Conservation (phyloP, 768 basidiomycete species). For the Boletus insuetus region DNA sequence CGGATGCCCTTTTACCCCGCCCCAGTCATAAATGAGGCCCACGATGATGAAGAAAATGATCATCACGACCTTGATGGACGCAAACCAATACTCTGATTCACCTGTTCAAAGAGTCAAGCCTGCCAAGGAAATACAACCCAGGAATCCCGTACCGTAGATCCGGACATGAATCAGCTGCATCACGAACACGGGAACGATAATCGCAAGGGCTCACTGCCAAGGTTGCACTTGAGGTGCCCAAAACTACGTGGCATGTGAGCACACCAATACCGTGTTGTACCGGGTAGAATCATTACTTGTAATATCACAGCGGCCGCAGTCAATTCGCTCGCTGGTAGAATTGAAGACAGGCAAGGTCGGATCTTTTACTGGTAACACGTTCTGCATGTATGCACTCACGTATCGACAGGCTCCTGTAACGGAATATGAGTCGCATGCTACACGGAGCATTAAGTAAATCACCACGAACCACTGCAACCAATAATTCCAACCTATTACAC, state of each 20-base stretch:
- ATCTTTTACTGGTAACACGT: neutral
- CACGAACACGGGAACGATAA: constrained; percentile 51
- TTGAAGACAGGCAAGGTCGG: constrained; percentile 10
- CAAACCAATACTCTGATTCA: constrained; percentile 64
- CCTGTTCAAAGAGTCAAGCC: constrained; percentile 30
- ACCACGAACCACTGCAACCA: constrained; percentile 46
- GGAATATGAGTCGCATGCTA: neutral
- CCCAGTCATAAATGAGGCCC: constrained; percentile 62
- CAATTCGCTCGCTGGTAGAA: constrained; percentile 48
- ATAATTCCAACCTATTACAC: constrained; percentile 50
- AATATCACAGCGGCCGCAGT: constrained; percentile 56
- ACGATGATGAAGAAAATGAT: constrained; percentile 61
- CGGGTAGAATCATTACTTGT: constrained; percentile 29
- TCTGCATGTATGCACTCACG: constrained; percentile 25
- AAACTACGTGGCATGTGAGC: constrained; percentile 23
- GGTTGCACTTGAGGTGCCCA: constrained; percentile 47
- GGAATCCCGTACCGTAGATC: constrained; percentile 46
- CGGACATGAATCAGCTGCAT: constrained; percentile 56
- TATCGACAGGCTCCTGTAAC: constrained; percentile 38
- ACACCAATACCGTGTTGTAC: neutral
- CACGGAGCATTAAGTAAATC: neutral
- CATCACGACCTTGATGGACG: constrained; percentile 61
- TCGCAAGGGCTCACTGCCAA: constrained; percentile 57
- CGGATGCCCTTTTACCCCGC: constrained; percentile 54
- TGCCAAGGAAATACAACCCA: neutral